These are phyloP conservation scores for Cubamyces sp. DNA, from an alignment of 768 basidiomycete genomes.

Conservation along the genomic window DNA sequence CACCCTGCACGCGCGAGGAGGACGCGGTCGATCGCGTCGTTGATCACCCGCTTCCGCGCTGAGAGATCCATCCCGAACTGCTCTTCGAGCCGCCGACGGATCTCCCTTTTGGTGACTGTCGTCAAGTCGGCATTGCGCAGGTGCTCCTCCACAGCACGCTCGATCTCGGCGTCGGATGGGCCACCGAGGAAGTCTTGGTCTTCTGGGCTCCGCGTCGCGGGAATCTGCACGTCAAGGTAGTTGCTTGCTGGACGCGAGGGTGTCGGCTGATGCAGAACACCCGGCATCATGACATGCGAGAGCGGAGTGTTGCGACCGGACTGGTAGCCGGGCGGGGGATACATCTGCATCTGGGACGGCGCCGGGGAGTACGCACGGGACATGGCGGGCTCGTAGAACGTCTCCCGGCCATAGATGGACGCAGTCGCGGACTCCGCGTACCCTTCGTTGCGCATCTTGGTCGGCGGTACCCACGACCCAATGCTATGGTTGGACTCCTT, in stretches of 20 bases:
- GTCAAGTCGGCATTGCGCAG: conserved; percentile 83
- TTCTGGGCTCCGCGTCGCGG: conserved; percentile 55
- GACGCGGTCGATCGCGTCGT: conserved; percentile 74
- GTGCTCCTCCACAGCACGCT: conserved; percentile 72
- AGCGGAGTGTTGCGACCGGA: conserved; percentile 74
- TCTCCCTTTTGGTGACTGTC: conserved; percentile 88
- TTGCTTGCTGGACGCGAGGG: conserved; percentile 75
- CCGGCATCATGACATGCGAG: conserved; percentile 26
- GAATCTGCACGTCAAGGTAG: conserved; percentile 76
- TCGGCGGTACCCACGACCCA: conserved; percentile 88
- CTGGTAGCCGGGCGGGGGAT: conserved; percentile 70
- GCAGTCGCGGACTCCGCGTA: conserved; percentile 79
- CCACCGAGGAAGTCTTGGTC: conserved; percentile 50
- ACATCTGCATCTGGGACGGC: conserved; percentile 61
- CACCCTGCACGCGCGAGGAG: conserved; percentile 54
- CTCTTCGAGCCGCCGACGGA: conserved; percentile 82
- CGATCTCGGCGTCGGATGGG: conserved; percentile 75
- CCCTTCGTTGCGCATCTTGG: conserved; percentile 69
- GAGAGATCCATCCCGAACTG: conserved; percentile 80
- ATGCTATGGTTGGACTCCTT: conserved; percentile 96
- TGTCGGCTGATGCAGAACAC: conserved; percentile 58
- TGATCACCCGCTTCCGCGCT: conserved; percentile 72
- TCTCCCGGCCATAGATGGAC: conserved; percentile 87
- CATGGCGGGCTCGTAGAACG: conserved; percentile 74
- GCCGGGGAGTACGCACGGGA: conserved; percentile 68